A percentile compares a stretch with the other conserved stretches of the same genome.
These are phyloP conservation scores for Aethionema arabicum DNA, from an alignment of 345 rosid genomes.

Conservation along the genomic window DNA sequence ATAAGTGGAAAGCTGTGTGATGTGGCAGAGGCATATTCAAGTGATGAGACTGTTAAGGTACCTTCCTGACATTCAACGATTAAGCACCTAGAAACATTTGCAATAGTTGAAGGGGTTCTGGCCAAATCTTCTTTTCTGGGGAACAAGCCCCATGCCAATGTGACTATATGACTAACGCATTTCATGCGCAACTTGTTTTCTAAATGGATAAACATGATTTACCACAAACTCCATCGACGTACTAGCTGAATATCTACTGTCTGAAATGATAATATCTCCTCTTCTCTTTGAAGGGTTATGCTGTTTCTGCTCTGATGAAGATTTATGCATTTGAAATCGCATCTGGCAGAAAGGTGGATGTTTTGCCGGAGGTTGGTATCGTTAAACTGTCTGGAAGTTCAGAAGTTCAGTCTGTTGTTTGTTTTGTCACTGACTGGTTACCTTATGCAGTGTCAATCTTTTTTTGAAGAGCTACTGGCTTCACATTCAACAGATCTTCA, in stretches of 20 bases:
- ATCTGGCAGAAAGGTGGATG: constrained; percentile 76
- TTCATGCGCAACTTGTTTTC: constrained; percentile 3
- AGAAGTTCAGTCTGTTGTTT: constrained; percentile 9
- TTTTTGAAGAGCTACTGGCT: constrained; percentile 83
- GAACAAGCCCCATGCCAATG: constrained; percentile 6
- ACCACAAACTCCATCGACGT: constrained; percentile 10
- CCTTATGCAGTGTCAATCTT: constrained; percentile 76
- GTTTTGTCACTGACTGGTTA: constrained; percentile 29
- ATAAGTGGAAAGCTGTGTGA: constrained; percentile 90
- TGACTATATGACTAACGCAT: constrained; percentile 11
- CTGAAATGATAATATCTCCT: constrained; percentile 17
- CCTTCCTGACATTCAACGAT: constrained; percentile 20
- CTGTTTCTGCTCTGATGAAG: constrained; percentile 90
- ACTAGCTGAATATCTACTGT: background rate
- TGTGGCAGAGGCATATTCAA: constrained; percentile 92
- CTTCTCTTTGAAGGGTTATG: constrained; percentile 70
- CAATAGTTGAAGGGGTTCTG: background rate
- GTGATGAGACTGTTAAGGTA: constrained; percentile 95
- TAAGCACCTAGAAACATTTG: constrained; percentile 5
- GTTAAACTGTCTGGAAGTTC: constrained; percentile 3
- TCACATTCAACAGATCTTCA: constrained; percentile 97
- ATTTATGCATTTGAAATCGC: constrained; percentile 86
- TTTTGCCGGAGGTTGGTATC: constrained; percentile 84
- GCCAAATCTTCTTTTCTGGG: background rate
- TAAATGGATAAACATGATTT: constrained; percentile 4